These are phyloP conservation scores for Peniophora sp. DNA, from an alignment of 1,284 basidiomycete species.

Conservation along the genomic window DNA sequence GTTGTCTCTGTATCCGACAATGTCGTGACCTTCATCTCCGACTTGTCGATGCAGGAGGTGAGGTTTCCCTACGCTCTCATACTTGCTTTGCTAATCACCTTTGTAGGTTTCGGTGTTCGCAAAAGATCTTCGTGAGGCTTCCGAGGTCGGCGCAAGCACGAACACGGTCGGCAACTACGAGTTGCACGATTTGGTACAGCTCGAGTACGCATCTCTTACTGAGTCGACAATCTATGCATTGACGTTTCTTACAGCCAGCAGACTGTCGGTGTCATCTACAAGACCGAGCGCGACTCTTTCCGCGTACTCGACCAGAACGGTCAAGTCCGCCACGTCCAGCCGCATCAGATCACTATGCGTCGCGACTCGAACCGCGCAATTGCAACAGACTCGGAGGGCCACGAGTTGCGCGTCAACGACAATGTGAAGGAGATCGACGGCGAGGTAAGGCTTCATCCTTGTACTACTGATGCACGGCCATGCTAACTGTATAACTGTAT, in stretches of 20 bases:
- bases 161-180: slow-evolving; percentile 92
- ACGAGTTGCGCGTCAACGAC: slow-evolving; percentile 79
- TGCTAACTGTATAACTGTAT: not conserved
- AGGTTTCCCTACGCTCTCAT: slow-evolving; percentile 4
- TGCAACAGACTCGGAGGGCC: slow-evolving; percentile 85
- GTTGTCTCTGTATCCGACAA: slow-evolving; percentile 90
- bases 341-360: slow-evolving; percentile 92
- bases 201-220: slow-evolving; percentile 62
- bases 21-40: slow-evolving; percentile 94
- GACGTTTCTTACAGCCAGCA: slow-evolving; percentile 60
- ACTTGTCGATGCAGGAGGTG: slow-evolving; percentile 91
- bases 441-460: slow-evolving; percentile 47
- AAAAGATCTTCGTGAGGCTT: slow-evolving; percentile 95
- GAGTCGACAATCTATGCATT: no score
- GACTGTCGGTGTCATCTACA: slow-evolving; percentile 96
- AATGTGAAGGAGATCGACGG: slow-evolving; percentile 92
- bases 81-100: not conserved
- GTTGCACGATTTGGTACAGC: slow-evolving; percentile 92
- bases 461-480: not conserved
- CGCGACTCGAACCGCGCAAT: slow-evolving; percentile 80
- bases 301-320: slow-evolving; percentile 94
- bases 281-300: slow-evolving; percentile 93
- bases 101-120: slow-evolving; percentile 91
- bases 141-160: slow-evolving; percentile 87
- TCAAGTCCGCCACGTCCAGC: slow-evolving; percentile 82